Evolutionary conservation across 306 rosid genomes (phyloP).

Genomic region (Alnus glutinosa): DNA sequence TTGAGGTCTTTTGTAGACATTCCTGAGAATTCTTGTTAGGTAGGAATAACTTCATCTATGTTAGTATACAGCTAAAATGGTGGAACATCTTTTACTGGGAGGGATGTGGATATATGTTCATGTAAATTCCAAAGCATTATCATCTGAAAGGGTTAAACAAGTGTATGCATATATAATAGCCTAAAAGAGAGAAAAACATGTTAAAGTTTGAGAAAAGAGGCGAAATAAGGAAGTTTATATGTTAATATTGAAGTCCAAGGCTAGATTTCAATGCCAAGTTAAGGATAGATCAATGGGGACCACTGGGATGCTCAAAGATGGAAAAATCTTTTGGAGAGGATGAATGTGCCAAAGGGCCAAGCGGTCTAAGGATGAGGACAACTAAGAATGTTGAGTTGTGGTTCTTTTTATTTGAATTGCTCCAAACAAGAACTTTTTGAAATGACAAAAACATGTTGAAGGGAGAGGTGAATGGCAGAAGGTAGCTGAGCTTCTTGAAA

Average conservation of each 20-base stretch:
- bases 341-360: background rate
- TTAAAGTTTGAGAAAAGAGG: background rate
- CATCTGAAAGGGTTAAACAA: too few species aligned
- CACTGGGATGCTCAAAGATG: background rate
- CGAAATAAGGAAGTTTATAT: background rate
- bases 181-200: background rate
- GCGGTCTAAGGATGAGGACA: background rate
- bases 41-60: too few species aligned
- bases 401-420: background rate
- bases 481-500: slow-evolving; percentile 6
- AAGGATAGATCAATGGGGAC: background rate
- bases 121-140: too few species aligned
- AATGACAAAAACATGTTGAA: background rate
- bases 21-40: too few species aligned
- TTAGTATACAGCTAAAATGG: too few species aligned
- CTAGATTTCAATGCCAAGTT: background rate
- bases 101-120: too few species aligned
- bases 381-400: background rate
- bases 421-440: background rate
- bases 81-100: too few species aligned
- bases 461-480: background rate
- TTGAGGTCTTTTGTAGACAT: too few species aligned
- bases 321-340: background rate
- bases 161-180: too few species aligned
- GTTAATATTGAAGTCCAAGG: background rate